Evolutionary conservation across 257 asterid genomes (phyloP), one percentile per base, ranked within the genome.

Genomic region (Fraxinus americana): DNA sequence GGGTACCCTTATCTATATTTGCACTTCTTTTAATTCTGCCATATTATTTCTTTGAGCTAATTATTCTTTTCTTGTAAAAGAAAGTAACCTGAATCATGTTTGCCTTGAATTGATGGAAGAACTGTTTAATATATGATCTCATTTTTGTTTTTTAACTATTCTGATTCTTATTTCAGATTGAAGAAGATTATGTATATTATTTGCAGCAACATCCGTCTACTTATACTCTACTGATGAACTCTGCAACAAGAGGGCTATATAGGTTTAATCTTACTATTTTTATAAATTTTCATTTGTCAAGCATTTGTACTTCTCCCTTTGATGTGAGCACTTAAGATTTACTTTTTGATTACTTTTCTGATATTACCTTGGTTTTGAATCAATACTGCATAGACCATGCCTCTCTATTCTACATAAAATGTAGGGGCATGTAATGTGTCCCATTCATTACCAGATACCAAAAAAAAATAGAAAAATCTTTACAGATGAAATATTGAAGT

Each of bases 211-310:
- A 85, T 82, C 90, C 92, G 11, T 89, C 95, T 75, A 79, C 82
- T 74, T 84, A 88, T 85, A 74, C 83, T 63, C 92, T 86, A 82
- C 72, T 83, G 72, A 83, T 91, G 82, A 83, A 73, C 82, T 82
- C 83, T 76, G 90, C 94, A 11, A 90, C 90, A 87, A 85, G 95
- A 81, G 97, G 92, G 77, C 88, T 94, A 67, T 88, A 88, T 75
- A 91, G 98, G 98, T 92, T 76, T 83, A 91, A 78, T 83, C 83
- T 69, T 79, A 52, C 80, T 70, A 67, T 80, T 27, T 68, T 76
- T 72, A 61, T 81, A 77, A 63, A 63, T 23, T 14, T 54, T 19
- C 27, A 54, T 54, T 54, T 54, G 8, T 23, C 19, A 59, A 59
- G 69, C 17, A 12, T 63, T 63, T 63, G 25, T 25, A 12, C 32